phyloP scores from a whole-genome alignment of 768 basidiomycete genomes.

The Heimioporus sp. region DNA sequence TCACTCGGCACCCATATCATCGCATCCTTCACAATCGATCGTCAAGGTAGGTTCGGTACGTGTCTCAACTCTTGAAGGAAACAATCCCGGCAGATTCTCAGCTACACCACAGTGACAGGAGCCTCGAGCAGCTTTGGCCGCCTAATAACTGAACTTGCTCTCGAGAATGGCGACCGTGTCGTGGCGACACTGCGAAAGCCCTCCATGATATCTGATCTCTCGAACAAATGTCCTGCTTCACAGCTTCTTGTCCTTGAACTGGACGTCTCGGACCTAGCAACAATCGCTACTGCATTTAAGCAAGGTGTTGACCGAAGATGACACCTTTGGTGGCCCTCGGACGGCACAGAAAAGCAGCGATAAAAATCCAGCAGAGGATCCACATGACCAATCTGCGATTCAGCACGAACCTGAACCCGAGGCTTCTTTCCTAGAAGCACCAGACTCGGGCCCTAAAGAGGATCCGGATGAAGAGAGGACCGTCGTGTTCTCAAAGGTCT shows the following conservation, averaged over 20 bases:
- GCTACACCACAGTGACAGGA: slow-evolving; percentile 37
- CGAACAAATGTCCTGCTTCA: slow-evolving; percentile 26
- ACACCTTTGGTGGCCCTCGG: slow-evolving; percentile 6
- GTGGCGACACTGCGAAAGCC: slow-evolving; percentile 47
- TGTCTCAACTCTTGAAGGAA: neutral
- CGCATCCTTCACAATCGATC: neutral
- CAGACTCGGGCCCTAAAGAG: slow-evolving; percentile 8
- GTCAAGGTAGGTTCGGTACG: slow-evolving; percentile 24
- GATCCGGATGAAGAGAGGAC: slow-evolving; percentile 30
- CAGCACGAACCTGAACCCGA: slow-evolving; percentile 4
- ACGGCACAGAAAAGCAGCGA: neutral
- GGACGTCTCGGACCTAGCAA: slow-evolving; percentile 36
- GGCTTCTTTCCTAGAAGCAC: neutral
- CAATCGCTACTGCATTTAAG: slow-evolving; percentile 37
- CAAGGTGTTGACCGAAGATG: slow-evolving; percentile 14
- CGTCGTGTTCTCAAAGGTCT: slow-evolving; percentile 26
- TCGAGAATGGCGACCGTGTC: slow-evolving; percentile 38
- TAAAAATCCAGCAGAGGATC: slow-evolving; percentile 1
- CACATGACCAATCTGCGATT: slow-evolving; percentile 13
- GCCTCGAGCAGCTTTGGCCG: slow-evolving; percentile 41
- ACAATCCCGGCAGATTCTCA: neutral
- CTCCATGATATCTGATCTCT: slow-evolving; percentile 30
- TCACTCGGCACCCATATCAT: neutral
- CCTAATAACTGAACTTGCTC: slow-evolving; percentile 31
- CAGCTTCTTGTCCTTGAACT: slow-evolving; percentile 39